Evolutionary conservation across 2,329 filamentous ascomycete species (phyloP).

Genomic region (Beauveria brongniartii): DNA sequence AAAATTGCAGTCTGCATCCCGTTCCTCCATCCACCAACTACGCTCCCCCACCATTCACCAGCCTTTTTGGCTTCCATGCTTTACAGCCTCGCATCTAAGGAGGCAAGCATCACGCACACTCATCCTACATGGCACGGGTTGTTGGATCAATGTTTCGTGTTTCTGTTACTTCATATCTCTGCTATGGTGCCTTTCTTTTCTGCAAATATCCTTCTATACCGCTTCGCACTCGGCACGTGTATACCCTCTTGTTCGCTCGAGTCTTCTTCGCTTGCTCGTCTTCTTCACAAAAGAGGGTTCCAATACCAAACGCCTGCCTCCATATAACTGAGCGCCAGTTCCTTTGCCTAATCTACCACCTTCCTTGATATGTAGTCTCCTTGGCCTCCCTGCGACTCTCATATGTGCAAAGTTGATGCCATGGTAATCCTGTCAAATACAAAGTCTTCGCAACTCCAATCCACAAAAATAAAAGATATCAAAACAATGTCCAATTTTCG

Average conservation of each 20-base stretch:
- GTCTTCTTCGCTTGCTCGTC: background rate
- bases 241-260: background rate
- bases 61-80: background rate
- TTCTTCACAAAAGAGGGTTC: background rate
- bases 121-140: background rate
- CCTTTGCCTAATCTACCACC: constrained; percentile 2
- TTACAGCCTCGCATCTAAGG: background rate
- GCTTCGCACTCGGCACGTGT: background rate
- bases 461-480: constrained; percentile 7
- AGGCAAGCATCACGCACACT: background rate
- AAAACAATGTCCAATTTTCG: constrained; percentile 11
- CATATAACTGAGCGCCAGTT: constrained; percentile 10
- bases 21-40: background rate
- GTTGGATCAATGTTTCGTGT: constrained; percentile 12
- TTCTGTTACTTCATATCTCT: constrained; percentile 12
- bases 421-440: constrained; percentile 9
- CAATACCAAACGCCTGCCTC: constrained; percentile 8
- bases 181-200: background rate
- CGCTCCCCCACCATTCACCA: background rate
- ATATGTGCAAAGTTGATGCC: constrained; percentile 1
- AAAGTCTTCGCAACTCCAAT: constrained; percentile 8
- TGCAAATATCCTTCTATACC: constrained; percentile 11
- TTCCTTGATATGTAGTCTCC: background rate
- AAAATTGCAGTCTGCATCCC: constrained; percentile 3
- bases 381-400: constrained; percentile 4